These are phyloP conservation scores for Glebionis coronaria DNA, from an alignment of 129 eudicot genomes.

Conservation along the genomic window DNA sequence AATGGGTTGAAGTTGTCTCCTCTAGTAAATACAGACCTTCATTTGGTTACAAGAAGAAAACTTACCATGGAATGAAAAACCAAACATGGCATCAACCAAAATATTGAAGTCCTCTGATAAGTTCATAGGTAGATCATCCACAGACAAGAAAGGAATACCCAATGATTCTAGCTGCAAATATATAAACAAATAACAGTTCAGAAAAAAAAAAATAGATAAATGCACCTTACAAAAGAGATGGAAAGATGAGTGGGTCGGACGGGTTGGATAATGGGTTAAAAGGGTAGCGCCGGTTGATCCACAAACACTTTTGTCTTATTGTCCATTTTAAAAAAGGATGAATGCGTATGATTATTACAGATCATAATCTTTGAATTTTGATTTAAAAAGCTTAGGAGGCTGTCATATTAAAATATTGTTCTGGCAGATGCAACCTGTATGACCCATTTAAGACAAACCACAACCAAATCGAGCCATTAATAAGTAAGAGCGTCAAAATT, in stretches of 20 bases:
- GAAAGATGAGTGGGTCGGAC: not conserved
- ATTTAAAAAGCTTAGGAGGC: not conserved
- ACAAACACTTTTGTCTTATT: not conserved
- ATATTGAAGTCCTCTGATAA: constrained; percentile 74
- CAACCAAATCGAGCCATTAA: not conserved
- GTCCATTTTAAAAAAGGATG: not conserved
- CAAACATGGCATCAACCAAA: constrained; percentile 94
- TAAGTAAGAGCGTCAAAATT: not conserved
- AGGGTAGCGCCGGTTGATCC: not conserved
- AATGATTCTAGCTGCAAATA: constrained; percentile 86
- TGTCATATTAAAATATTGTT: not conserved
- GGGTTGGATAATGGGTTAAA: not conserved
- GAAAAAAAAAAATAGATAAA: constrained; percentile 5
- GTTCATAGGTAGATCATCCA: constrained; percentile 73
- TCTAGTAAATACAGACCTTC: not conserved
- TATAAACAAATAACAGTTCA: constrained; percentile 30
- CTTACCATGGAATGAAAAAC: constrained; percentile 93
- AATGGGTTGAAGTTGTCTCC: constrained; percentile 3
- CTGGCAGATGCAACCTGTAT: not conserved
- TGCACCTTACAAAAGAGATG: constrained; percentile 5
- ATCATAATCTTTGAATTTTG: not conserved
- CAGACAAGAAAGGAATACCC: constrained; percentile 76
- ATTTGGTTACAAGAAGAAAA: constrained; percentile 1
- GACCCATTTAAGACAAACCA: not conserved
- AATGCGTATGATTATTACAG: not conserved